Conservation (phyloP, 768 basidiomycete genomes). For the Multifurca ochricompacta region DNA sequence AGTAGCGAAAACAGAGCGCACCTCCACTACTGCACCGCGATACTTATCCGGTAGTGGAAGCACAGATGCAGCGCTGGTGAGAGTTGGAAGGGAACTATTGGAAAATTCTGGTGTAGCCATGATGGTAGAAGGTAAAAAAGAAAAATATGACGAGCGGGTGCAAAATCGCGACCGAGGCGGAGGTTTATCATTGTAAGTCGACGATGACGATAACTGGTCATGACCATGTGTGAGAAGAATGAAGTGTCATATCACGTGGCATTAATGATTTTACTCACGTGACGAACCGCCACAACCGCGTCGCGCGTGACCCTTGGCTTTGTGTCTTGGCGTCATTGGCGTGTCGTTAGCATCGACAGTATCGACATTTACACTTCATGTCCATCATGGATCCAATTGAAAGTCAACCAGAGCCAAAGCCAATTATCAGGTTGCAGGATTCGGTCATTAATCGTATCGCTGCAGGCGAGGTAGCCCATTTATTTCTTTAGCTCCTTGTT, state of each 20-base stretch:
- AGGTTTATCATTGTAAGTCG: no score
- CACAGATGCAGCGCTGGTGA: neutral
- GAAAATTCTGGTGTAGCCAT: constrained; percentile 1
- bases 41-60: constrained; percentile 47
- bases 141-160: neutral
- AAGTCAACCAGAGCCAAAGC: constrained; percentile 16
- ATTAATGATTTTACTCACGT: no score
- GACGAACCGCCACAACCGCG: no score
- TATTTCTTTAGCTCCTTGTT: neutral
- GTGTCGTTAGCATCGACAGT: neutral
- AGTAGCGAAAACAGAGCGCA: no score
- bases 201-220: no score
- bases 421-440: constrained; percentile 16
- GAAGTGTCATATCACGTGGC: no score
- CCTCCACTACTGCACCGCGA: constrained; percentile 88
- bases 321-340: no score
- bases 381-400: neutral
- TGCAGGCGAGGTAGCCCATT: constrained; percentile 50
- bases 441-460: constrained; percentile 22
- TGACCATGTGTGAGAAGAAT: no score
- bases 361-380: neutral
- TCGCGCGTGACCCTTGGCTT: no score
- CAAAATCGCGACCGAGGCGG: constrained; percentile 12
- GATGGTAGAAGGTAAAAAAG: neutral
- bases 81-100: neutral